Evolutionary conservation across 1,284 basidiomycete species (phyloP).

Genomic region (Cutaneotrichosporon sp.): DNA sequence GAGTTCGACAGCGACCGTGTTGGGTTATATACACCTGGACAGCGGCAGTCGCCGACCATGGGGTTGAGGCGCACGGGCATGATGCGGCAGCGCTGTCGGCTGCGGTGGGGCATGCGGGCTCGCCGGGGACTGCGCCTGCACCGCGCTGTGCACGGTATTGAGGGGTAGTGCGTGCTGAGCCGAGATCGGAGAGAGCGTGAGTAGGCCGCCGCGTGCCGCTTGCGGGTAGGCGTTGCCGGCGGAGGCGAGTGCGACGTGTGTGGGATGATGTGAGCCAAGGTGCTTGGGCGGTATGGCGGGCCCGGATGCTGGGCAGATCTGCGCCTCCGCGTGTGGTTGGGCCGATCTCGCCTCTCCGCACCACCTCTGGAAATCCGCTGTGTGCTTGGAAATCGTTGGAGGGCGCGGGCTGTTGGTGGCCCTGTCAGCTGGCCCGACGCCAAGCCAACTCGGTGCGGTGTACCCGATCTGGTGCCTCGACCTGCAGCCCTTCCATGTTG

Average conservation of each 20-base stretch:
- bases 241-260: background rate
- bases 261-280: background rate
- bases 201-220: background rate
- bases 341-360: too few relatives aligned
- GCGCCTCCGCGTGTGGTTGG: too few relatives aligned
- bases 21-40: background rate
- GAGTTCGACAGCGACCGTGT: background rate
- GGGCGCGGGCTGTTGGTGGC: too few relatives aligned
- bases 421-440: too few relatives aligned
- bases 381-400: background rate
- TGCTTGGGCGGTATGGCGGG: too few relatives aligned
- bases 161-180: too few relatives aligned
- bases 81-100: background rate
- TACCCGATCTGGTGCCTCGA: background rate
- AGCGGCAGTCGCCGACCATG: background rate
- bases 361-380: background rate
- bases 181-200: background rate
- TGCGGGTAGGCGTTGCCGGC: background rate
- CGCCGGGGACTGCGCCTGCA: too few relatives aligned
- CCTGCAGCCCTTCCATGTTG: background rate
- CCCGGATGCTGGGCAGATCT: too few relatives aligned
- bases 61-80: background rate
- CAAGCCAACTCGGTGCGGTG: too few relatives aligned
- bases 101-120: background rate
- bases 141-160: too few relatives aligned